A percentile compares a stretch with the other conserved stretches of the same genome.
phyloP scores from a whole-genome alignment of 2,329 filamentous ascomycete species.

The Neonectria faginata region DNA sequence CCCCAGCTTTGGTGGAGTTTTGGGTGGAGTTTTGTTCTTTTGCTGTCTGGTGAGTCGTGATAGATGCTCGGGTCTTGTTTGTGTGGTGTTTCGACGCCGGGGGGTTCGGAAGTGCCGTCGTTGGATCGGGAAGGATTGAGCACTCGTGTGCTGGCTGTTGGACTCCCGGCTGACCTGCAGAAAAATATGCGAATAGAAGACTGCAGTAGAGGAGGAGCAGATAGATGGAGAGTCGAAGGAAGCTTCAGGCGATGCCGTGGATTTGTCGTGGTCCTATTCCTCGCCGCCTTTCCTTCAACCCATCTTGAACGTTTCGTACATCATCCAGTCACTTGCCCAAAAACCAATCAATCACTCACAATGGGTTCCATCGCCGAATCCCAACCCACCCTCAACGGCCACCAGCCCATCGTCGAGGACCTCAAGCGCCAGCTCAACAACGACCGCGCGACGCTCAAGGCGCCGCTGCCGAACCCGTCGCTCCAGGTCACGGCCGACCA shows the following conservation, averaged over 20 bases:
- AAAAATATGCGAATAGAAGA: constrained; percentile 17
- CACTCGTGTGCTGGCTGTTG: neutral
- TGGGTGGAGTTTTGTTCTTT: neutral
- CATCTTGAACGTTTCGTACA: neutral
- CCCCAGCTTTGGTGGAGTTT: neutral
- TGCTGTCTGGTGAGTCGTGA: constrained; percentile 15
- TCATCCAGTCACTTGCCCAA: neutral
- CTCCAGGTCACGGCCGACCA: constrained; percentile 68
- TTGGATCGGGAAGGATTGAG: neutral
- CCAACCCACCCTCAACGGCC: constrained; percentile 28
- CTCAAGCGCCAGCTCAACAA: constrained; percentile 38
- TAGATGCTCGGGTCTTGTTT: constrained; percentile 20
- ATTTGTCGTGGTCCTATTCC: neutral
- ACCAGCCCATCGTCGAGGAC: constrained; percentile 24
- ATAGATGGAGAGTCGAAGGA: no score
- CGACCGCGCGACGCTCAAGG: constrained; percentile 35
- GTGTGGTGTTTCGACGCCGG: neutral
- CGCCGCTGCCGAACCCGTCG: constrained; percentile 49
- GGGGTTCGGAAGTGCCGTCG: constrained; percentile 3
- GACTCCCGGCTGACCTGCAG: neutral
- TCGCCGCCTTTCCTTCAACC: neutral
- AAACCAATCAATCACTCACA: constrained; percentile 2
- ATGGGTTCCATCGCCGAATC: constrained; percentile 42
- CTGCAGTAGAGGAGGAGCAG: neutral
- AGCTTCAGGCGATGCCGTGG: constrained; percentile 1